Evolutionary conservation across 1,139 yeast genomes (phyloP), one percentile per base, ranked within the genome.

Genomic region (Nakaseomyces delphensis): DNA sequence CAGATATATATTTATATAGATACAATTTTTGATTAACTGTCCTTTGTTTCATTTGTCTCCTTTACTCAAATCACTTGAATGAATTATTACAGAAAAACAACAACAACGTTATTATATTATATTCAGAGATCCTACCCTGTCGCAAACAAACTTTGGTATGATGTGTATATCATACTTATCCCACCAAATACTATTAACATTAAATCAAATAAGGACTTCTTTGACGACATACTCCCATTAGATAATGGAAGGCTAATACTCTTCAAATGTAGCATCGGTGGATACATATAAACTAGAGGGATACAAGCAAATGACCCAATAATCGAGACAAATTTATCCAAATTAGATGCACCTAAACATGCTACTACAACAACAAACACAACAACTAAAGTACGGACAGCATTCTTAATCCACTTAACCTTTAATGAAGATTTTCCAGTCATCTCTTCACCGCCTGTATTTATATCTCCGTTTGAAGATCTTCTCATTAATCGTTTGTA

Each of bases 271-370:
- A 83, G 64, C 68, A 83, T 68, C 14, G 93, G 89, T 3, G 93
- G 91, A 57, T 82, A 82, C 76, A 83, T 79, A 64, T 83, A 83
- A 3, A 83, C 91, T 65, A 83, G 70, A 0, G 93, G 93, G 43
- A 83, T 80, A 57, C 93, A 83, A 1, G 89, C 89, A 65, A 82
- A 78, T 44, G 87, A 81, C 1, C 93, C 93, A 40, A 81, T 79
- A 56, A 83, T 79, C 2, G 86, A 77, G 19, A 83, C 89, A 62
- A 83, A 80, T 48, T 69, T 71, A 56, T 83, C 91, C 47, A 83
- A 64, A 54, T 80, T 76, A 45, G 71, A 69, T 1, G 86, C 81
- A 0, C 89, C 89, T 48, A 69, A 67, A 45, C 76, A 71, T 1
- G 83, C 79, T 42, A 76, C 62, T 13, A 68, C 49, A 2, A 80